Evolutionary conservation across 768 basidiomycete species (phyloP).

Genomic region (Phanerodontia chrysosporium): DNA sequence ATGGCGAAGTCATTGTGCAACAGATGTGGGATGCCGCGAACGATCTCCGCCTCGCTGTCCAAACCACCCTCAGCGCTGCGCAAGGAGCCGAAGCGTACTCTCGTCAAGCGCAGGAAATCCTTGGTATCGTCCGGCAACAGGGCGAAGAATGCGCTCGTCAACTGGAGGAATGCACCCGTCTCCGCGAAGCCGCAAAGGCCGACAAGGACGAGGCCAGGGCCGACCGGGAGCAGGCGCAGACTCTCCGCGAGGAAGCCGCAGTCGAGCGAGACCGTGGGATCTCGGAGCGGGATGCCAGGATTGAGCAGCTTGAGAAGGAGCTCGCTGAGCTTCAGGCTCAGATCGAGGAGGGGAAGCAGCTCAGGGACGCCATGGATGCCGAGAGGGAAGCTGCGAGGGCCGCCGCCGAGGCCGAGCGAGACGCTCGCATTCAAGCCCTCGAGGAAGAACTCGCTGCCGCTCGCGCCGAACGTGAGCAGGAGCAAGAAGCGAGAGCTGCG

Average conservation of each 20-base stretch:
- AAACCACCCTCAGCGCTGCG: not conserved
- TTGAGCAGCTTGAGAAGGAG: constrained; percentile 3
- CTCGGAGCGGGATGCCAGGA: constrained; percentile 1
- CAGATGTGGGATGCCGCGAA: not conserved
- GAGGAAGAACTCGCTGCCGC: constrained; percentile 20
- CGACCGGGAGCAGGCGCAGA: not conserved
- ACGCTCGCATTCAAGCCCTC: constrained; percentile 20
- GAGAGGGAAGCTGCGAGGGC: not conserved
- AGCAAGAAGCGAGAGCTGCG: constrained; percentile 52
- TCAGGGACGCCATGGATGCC: not conserved
- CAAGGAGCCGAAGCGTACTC: constrained; percentile 4
- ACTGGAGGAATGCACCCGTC: constrained; percentile 1
- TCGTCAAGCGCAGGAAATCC: constrained; percentile 3
- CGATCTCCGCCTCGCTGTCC: not conserved
- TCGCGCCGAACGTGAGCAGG: constrained; percentile 52
- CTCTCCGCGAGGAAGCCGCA: constrained; percentile 1
- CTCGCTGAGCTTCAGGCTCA: not conserved
- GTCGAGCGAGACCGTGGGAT: constrained; percentile 1
- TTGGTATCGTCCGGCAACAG: not conserved
- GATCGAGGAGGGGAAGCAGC: not conserved
- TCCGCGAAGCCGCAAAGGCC: not conserved
- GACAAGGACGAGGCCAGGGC: not conserved
- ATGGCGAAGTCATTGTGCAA: not conserved
- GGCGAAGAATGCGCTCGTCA: not conserved
- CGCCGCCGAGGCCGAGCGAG: constrained; percentile 6